Evolutionary conservation across 768 basidiomycete genomes (phyloP).

Genomic region (Nidularia pulvinata): DNA sequence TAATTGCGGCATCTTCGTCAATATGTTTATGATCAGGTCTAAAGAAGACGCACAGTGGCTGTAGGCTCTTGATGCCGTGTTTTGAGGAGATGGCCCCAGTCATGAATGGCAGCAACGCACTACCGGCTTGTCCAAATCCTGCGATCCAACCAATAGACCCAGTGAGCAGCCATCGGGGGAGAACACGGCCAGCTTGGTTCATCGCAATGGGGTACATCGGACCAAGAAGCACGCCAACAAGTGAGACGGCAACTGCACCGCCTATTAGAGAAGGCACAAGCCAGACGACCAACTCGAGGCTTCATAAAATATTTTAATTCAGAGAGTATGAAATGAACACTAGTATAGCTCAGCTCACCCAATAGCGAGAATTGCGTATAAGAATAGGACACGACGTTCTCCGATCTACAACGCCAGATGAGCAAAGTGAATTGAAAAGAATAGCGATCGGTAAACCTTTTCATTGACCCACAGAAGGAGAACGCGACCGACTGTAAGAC

Average conservation of each 20-base stretch:
- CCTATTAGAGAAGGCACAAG: conserved; percentile 65
- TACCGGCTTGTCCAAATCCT: conserved; percentile 70
- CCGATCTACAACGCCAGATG: conserved; percentile 37
- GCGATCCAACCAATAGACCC: conserved; percentile 71
- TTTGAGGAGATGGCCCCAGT: conserved; percentile 67
- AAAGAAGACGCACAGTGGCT: conserved; percentile 52
- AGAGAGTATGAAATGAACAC: background rate
- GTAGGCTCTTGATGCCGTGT: conserved; percentile 59
- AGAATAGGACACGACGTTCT: conserved; percentile 48
- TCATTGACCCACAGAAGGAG: conserved; percentile 55
- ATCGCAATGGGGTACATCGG: conserved; percentile 77
- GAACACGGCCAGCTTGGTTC: conserved; percentile 65
- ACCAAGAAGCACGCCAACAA: conserved; percentile 71
- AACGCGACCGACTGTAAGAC: conserved; percentile 57
- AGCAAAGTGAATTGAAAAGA: background rate
- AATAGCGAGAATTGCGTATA: conserved; percentile 52
- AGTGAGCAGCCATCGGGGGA: conserved; percentile 71
- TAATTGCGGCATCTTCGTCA: background rate
- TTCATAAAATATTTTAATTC: conserved; percentile 11
- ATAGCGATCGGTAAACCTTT: conserved; percentile 26
- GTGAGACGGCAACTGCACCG: conserved; percentile 60
- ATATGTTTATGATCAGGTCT: background rate
- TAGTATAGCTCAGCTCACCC: conserved; percentile 25
- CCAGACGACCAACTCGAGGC: conserved; percentile 71
- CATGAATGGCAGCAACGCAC: conserved; percentile 71